phyloP scores from a whole-genome alignment of 108 stramenopile species.

The Cyclotella kingstonii region DNA sequence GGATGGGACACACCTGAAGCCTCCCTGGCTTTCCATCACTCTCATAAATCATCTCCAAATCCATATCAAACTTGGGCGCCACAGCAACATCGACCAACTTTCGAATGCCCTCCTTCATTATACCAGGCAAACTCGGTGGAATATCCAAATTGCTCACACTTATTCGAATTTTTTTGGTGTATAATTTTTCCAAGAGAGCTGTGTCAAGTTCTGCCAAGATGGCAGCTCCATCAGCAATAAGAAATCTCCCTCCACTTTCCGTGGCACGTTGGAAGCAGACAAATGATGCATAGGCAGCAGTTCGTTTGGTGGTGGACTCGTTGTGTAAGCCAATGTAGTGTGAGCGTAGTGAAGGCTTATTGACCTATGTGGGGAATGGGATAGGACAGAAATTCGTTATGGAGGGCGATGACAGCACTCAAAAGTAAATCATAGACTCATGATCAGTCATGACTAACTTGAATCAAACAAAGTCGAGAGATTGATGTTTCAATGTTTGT shows the following conservation, averaged over 20 bases:
- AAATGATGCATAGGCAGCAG: conserved; percentile 88
- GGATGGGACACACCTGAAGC: conserved; percentile 60
- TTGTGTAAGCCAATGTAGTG: conserved; percentile 91
- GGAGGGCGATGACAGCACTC: too few species aligned
- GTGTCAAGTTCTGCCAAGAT: conserved; percentile 83
- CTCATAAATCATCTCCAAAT: conserved; percentile 90
- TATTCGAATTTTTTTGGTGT: conserved; percentile 79
- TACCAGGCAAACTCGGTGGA: conserved; percentile 60
- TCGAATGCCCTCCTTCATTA: conserved; percentile 77
- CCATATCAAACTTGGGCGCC: conserved; percentile 93
- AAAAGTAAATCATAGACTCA: too few species aligned
- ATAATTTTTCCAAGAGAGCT: conserved; percentile 67
- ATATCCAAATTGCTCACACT: conserved; percentile 82
- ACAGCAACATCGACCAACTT: conserved; percentile 71
- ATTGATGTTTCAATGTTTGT: not conserved
- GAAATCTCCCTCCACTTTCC: conserved; percentile 85
- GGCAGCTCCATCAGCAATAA: conserved; percentile 87
- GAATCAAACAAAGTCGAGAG: too few species aligned
- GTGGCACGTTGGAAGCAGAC: conserved; percentile 91
- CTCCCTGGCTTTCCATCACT: conserved; percentile 85
- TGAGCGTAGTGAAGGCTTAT: conserved; percentile 80
- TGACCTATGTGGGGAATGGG: conserved; percentile 54
- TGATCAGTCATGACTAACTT: too few species aligned
- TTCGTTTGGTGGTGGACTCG: conserved; percentile 89
- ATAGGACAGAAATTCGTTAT: too few species aligned